Percentiles rank a stretch among this genome's conserved stretches.
Conservation (phyloP, 2,329 filamentous ascomycete genomes). For the Stagonosporopsis cucurbitacearum region DNA sequence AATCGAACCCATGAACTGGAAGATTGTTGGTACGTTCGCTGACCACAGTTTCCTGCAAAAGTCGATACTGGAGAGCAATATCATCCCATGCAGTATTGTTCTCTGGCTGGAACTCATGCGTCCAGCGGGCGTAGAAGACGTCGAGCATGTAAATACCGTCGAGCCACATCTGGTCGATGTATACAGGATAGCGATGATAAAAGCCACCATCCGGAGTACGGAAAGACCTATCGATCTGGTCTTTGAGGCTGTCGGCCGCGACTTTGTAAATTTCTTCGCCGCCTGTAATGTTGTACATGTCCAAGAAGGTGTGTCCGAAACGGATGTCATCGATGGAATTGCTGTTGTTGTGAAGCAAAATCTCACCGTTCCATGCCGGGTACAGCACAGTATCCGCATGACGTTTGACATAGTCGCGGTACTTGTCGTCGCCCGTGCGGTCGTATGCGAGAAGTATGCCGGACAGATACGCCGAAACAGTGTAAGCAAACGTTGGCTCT, state of each 20-base stretch:
- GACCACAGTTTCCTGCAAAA: constrained; percentile 47
- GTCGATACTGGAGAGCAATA: constrained; percentile 28
- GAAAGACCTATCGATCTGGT: constrained; percentile 55
- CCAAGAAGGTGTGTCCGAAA: constrained; percentile 57
- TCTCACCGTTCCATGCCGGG: constrained; percentile 41
- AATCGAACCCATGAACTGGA: constrained; percentile 62
- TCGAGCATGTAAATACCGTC: constrained; percentile 53
- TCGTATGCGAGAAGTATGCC: constrained; percentile 27
- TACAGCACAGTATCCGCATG: constrained; percentile 54
- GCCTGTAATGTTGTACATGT: constrained; percentile 36
- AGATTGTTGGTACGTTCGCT: constrained; percentile 51
- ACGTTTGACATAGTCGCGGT: constrained; percentile 52
- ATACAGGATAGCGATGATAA: constrained; percentile 57
- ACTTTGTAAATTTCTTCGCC: constrained; percentile 53
- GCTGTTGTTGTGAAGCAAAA: constrained; percentile 34
- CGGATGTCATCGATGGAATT: constrained; percentile 57
- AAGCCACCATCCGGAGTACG: constrained; percentile 58
- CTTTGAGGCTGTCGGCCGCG: constrained; percentile 53
- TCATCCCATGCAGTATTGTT: constrained; percentile 51
- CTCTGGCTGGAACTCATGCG: constrained; percentile 32
- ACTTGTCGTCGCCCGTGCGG: constrained; percentile 25
- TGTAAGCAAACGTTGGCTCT: constrained; percentile 27
- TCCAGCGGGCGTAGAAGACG: constrained; percentile 36
- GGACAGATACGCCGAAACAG: constrained; percentile 25
- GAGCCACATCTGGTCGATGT: constrained; percentile 61